A percentile compares a stretch with the other conserved stretches of the same genome.
These are phyloP conservation scores for Mycena kentingensis DNA, from an alignment of 768 basidiomycete genomes.

Conservation along the genomic window DNA sequence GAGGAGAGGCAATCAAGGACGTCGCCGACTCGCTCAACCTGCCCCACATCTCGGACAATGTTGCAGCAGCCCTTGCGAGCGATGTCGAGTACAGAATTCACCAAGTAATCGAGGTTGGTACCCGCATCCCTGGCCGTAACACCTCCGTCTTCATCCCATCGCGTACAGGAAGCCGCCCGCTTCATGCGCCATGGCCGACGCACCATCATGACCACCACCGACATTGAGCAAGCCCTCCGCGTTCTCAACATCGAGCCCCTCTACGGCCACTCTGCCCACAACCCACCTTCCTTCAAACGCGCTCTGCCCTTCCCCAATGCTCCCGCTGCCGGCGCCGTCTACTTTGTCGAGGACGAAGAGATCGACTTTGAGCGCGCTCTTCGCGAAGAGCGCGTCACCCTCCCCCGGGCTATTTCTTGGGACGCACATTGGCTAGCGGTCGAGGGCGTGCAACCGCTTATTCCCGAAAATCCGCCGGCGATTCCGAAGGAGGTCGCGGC, in stretches of 20 bases:
- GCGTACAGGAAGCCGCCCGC: constrained; percentile 83
- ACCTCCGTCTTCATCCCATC: constrained; percentile 14
- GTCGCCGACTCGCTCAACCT: constrained; percentile 87
- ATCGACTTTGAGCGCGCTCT: constrained; percentile 93
- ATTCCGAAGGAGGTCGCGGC: constrained; percentile 56
- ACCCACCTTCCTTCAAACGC: constrained; percentile 62
- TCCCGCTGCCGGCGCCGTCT: constrained; percentile 69
- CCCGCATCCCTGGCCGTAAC: background rate
- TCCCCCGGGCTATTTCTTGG: constrained; percentile 83
- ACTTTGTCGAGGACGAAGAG: constrained; percentile 95
- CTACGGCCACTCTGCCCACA: constrained; percentile 77
- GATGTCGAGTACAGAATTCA: constrained; percentile 97
- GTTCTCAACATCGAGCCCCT: constrained; percentile 96
- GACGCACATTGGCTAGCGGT: constrained; percentile 98
- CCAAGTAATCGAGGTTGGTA: constrained; percentile 84
- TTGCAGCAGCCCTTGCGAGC: constrained; percentile 84
- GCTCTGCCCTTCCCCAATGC: constrained; percentile 55
- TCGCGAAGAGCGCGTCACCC: constrained; percentile 78
- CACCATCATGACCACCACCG: constrained; percentile 84
- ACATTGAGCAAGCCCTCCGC: constrained; percentile 92
- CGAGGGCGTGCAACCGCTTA: constrained; percentile 96
- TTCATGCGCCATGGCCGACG: constrained; percentile 95
- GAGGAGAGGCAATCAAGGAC: constrained; percentile 75
- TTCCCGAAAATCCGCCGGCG: constrained; percentile 93
- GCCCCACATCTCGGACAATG: constrained; percentile 68